Conservation (phyloP, 2,329 filamentous ascomycete genomes). For the Thielaviopsis populi region DNA sequence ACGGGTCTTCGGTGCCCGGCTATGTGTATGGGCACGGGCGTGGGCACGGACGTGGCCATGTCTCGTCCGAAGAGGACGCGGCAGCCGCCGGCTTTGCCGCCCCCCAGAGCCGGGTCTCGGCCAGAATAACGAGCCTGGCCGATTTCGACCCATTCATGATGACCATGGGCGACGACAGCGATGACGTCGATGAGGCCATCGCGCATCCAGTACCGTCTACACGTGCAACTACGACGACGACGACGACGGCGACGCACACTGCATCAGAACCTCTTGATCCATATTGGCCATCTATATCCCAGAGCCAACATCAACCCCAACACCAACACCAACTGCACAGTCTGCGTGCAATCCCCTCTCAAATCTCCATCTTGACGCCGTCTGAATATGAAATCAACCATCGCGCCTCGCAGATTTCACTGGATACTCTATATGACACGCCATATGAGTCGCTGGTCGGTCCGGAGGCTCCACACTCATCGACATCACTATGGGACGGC, state of each 20-base stretch:
- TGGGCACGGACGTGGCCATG: not conserved
- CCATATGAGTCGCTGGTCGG: not conserved
- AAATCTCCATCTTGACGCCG: constrained; percentile 7
- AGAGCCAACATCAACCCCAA: not conserved
- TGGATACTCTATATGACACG: not conserved
- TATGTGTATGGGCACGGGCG: not conserved
- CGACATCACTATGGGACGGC: not conserved
- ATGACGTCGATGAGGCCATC: not conserved
- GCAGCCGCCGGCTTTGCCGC: not conserved
- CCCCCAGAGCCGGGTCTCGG: not conserved
- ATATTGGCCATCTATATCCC: not conserved
- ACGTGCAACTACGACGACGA: not conserved
- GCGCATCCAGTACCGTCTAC: not conserved
- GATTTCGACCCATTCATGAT: constrained; percentile 4
- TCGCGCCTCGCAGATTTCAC: constrained; percentile 4
- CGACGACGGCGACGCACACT: not conserved
- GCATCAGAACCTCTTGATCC: not conserved
- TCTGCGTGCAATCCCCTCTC: not conserved
- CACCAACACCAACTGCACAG: not conserved
- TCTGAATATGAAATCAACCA: not conserved
- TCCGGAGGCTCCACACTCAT: not conserved
- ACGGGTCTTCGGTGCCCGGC: not conserved
- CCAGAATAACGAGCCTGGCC: not conserved
- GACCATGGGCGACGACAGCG: not conserved
- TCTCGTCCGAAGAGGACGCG: not conserved